Evolutionary conservation across 805 yeast species (phyloP), one percentile per base, ranked within the genome.

Genomic region (Nakazawaea pomicola): DNA sequence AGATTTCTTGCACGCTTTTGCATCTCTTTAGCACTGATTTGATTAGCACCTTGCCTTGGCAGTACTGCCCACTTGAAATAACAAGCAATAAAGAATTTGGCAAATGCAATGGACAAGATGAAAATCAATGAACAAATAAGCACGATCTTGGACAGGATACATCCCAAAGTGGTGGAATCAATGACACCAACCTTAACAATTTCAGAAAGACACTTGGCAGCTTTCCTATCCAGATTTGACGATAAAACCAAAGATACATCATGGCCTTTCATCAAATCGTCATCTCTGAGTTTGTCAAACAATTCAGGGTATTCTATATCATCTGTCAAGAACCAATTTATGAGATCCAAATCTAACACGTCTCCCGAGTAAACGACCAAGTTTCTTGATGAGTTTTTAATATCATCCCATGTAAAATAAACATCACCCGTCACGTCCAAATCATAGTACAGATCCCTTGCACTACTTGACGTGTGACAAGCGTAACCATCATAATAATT

Each of bases 141-240:
- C 1, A 93, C 96, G 29, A 90, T 79, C 41, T 79, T 67, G 0
- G 97, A 88, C 0, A 96, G 95, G 55, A 93, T 80, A 64, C 99
- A 93, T 5, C 99, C 99, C 53, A 93, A 78, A 6, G 95, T 80
- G 29, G 85, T 86, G 2, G 90, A 78, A 56, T 93, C 98, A 31
- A 93, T 76, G 36, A 78, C 80, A 17, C 99, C 99, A 12, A 91
- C 95, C 61, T 83, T 87, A 38, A 85, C 69, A 40, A 88, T 84
- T 60, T 93, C 98, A 9, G 82, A 67, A 41, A 93, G 65, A 60
- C 99, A 93, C 52, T 80, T 76, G 6, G 93, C 95, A 4, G 79
- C 76, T 53, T 74, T 71, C 44, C 90, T 75, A 48, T 80, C 78
- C n/a, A 73, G 76, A 25, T 78, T 69, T 24, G 79, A 75, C 28